These are phyloP conservation scores for Sarcodon sp. DNA, from an alignment of 768 basidiomycete species.

Conservation along the genomic window DNA sequence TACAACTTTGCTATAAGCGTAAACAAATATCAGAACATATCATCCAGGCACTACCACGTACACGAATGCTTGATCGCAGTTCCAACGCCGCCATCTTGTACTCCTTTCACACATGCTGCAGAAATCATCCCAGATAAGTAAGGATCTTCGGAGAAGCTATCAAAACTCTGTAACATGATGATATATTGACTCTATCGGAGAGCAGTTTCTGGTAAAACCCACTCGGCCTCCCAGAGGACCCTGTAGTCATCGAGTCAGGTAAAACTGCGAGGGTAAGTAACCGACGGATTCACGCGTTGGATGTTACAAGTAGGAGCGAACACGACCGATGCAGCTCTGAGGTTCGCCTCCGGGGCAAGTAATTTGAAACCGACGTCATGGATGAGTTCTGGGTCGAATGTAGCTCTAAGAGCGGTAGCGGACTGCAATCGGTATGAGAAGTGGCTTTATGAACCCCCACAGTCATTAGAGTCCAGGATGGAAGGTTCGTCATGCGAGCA, in stretches of 20 bases:
- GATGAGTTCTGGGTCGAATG: constrained; percentile 58
- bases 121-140: constrained; percentile 58
- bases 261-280: not conserved
- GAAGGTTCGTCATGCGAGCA: no score
- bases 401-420: constrained; percentile 64
- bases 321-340: constrained; percentile 53
- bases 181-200: not conserved
- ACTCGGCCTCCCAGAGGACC: not conserved
- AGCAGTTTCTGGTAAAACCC: not conserved
- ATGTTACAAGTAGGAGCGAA: constrained; percentile 81
- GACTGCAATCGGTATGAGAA: constrained; percentile 19
- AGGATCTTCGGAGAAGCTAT: constrained; percentile 74
- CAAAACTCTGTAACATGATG: constrained; percentile 39
- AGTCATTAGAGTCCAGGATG: no score
- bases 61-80: constrained; percentile 74
- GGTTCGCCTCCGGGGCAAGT: constrained; percentile 60
- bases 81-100: constrained; percentile 64
- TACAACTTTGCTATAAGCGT: constrained; percentile 30
- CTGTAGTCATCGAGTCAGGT: constrained; percentile 16
- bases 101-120: constrained; percentile 61
- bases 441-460: no score
- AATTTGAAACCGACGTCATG: constrained; percentile 48
- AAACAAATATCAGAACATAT: not conserved
- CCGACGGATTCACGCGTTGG: constrained; percentile 40
- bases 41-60: constrained; percentile 14